phyloP scores from a whole-genome alignment of 805 yeast genomes.

The Brettanomyces naardenensis region DNA sequence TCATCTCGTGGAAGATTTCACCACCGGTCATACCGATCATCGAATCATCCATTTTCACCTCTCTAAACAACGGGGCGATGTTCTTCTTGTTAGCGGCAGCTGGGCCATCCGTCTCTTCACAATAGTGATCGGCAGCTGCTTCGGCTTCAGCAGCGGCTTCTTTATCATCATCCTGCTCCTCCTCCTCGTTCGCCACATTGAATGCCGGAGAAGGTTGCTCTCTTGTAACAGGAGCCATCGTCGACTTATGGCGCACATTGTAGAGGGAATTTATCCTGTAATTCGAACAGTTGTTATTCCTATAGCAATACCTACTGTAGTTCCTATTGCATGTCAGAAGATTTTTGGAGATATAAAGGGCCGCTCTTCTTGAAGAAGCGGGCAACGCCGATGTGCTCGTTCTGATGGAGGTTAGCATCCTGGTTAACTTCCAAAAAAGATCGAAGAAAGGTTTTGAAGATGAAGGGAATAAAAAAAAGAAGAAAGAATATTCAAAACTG shows the following conservation, averaged over 20 bases:
- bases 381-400: neutral
- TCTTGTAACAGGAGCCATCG: slow-evolving; percentile 5
- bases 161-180: slow-evolving; percentile 1
- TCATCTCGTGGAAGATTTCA: slow-evolving; percentile 97
- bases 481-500: too few relatives aligned
- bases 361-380: slow-evolving; percentile 2
- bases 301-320: too few relatives aligned
- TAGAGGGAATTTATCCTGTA: neutral
- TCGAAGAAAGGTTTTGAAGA: too few relatives aligned
- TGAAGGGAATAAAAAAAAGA: too few relatives aligned
- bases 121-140: slow-evolving; percentile 2
- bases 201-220: slow-evolving; percentile 17
- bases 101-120: slow-evolving; percentile 6
- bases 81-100: slow-evolving; percentile 16
- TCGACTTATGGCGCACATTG: neutral
- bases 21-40: slow-evolving; percentile 97
- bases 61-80: slow-evolving; percentile 13
- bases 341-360: neutral
- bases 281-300: neutral
- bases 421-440: too few relatives aligned
- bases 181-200: slow-evolving; percentile 3
- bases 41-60: slow-evolving; percentile 53
- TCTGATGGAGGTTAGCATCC: too few relatives aligned
- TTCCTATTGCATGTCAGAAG: neutral
- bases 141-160: slow-evolving; percentile 3